phyloP scores from a whole-genome alignment of 441 rosid genomes.

The Metrosideros polymorpha region DNA sequence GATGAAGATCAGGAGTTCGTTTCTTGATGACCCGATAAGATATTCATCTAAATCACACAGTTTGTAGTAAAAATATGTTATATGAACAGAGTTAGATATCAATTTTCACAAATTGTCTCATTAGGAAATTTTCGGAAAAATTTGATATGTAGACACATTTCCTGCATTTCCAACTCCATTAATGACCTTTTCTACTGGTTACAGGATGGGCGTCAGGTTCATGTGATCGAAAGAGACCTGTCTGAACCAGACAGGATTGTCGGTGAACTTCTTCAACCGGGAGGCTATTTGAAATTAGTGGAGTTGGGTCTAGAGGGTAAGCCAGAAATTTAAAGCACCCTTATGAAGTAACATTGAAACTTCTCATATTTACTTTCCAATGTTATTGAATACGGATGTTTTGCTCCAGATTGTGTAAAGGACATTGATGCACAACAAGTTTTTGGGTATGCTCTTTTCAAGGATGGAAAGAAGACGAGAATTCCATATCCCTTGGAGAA shows the following conservation, averaged over 20 bases:
- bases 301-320: constrained; percentile 6
- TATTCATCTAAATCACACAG: neutral
- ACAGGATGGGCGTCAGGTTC: constrained; percentile 4
- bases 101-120: neutral
- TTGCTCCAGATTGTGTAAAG: neutral
- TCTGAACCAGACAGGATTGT: constrained; percentile 6
- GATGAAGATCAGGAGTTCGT: too few species aligned
- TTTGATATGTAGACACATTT: neutral
- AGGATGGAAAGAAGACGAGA: constrained; percentile 4
- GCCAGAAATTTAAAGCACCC: neutral
- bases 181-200: neutral
- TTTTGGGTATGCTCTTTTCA: constrained; percentile 1
- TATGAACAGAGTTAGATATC: neutral
- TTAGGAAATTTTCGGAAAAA: neutral
- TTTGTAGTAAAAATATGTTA: neutral
- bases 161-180: neutral
- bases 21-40: neutral
- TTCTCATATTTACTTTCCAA: neutral
- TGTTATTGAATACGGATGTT: neutral
- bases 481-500: neutral
- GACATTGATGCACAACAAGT: constrained; percentile 1
- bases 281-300: constrained; percentile 1
- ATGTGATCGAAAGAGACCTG: constrained; percentile 5
- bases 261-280: constrained; percentile 6
- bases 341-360: neutral